These are phyloP conservation scores for Torulaspora franciscae DNA, from an alignment of 805 yeast genomes.

Conservation along the genomic window DNA sequence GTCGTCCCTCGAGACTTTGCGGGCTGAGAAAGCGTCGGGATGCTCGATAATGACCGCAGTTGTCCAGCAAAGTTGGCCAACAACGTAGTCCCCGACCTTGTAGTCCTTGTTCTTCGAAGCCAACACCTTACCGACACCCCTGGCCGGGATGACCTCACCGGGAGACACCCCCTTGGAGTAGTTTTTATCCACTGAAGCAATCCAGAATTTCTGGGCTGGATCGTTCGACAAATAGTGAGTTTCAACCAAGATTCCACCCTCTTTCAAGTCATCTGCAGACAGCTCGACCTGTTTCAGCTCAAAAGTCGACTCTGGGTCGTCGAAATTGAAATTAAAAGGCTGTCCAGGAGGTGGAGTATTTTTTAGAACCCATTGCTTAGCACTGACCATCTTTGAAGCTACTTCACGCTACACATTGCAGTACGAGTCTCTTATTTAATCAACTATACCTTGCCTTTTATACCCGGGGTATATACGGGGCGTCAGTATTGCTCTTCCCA, in stretches of 20 bases:
- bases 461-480: background rate
- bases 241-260: constrained; percentile 44
- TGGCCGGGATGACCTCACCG: constrained; percentile 43
- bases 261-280: constrained; percentile 28
- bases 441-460: background rate
- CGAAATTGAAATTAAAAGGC: constrained; percentile 27
- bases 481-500: background rate
- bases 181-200: constrained; percentile 34
- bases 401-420: background rate
- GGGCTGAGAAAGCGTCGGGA: constrained; percentile 13
- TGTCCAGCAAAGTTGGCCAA: constrained; percentile 44
- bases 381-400: constrained; percentile 19
- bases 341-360: constrained; percentile 26
- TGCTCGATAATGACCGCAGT: constrained; percentile 40
- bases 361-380: constrained; percentile 33
- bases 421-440: background rate
- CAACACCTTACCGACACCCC: constrained; percentile 49
- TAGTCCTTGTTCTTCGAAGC: constrained; percentile 42
- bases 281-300: constrained; percentile 22
- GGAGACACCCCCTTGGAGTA: constrained; percentile 37
- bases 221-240: constrained; percentile 49
- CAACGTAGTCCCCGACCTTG: constrained; percentile 43
- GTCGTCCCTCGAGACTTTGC: constrained; percentile 20
- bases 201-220: constrained; percentile 61
- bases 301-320: constrained; percentile 32